These are phyloP conservation scores for Mucor racemosus DNA, from an alignment of 371 early-diverging fungal genomes.

Conservation along the genomic window DNA sequence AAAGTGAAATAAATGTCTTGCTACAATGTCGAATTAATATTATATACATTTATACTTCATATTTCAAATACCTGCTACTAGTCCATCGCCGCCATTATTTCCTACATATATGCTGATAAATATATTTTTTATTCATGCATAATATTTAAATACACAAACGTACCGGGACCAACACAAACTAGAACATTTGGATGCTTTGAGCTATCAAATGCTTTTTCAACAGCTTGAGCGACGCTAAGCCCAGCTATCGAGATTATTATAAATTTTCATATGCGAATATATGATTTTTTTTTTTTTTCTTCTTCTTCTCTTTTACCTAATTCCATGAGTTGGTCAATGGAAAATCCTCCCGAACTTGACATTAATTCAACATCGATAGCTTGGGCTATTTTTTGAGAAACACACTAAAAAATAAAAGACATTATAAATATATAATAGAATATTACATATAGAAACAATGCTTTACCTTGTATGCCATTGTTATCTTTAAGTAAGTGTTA, in stretches of 20 bases:
- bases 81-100: constrained; percentile 97
- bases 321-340: constrained; percentile 90
- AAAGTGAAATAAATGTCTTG: constrained; percentile 86
- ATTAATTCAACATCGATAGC: constrained; percentile 86
- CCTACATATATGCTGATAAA: constrained; percentile 21
- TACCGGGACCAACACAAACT: constrained; percentile 84
- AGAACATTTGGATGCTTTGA: constrained; percentile 60
- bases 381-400: constrained; percentile 80
- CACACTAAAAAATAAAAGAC: constrained; percentile 48
- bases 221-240: constrained; percentile 85
- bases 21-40: constrained; percentile 22
- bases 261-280: background rate
- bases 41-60: background rate
- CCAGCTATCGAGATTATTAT: constrained; percentile 63
- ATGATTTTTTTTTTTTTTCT: background rate
- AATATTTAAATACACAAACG: background rate
- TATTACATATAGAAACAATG: background rate
- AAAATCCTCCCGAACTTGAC: constrained; percentile 81
- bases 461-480: background rate
- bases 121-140: background rate
- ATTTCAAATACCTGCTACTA: constrained; percentile 59
- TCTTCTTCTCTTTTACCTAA: constrained; percentile 55
- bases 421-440: background rate
- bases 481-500: background rate
- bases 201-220: constrained; percentile 69